Base-by-base conservation (phyloP, 2,329 filamentous ascomycete genomes). In the Claviceps sorghi region DNA sequence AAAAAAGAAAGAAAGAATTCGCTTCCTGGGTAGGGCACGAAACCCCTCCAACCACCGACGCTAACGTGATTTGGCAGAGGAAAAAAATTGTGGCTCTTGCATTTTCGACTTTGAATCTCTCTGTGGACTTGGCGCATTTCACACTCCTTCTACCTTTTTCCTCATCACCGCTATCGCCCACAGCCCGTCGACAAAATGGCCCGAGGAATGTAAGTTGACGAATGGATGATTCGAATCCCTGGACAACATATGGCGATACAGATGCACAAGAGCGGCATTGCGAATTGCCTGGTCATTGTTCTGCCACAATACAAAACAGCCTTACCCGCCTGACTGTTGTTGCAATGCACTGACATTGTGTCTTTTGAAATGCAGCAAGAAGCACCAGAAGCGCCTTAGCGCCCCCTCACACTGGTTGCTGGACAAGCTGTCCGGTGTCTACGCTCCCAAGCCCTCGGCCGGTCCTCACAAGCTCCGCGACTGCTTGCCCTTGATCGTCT, bases 381-480 rank as follows among this genome's bases (percentile, higher is more conserved):
- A 96, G 86, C 93, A 98, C 79, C 91, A 97, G 78, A 97, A 98
- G 90, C 90, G 93, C 82, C 83, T 97, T 72, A 93, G 87, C 78
- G 93, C 93, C 73, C 93, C 93, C 72, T 94, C 87, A 74, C 93
- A 97, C 86, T 98, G 93, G 93, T 88, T 98, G 72, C 82, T 98
- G 74, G 93, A 98, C 88, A 98, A 98, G 78, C 83, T 98, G 72
- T 95, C 89, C 75, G 93, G 93, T 72, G 79, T 81, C 76, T 91
- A 86, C 70, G 83, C 81, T 64, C 83, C 83, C 66, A 71, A 71
- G 68, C 78, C 83, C 61, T 83, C 81, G 60, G 70, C 81, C 65
- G 93, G 93, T 88, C 93, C 93, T 76, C 91, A 97, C 86, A 98
- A 98, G 86, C 82, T 93, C 73, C 86, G 93, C 73, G 93, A 98